Evolutionary conservation across 257 asterid genomes (phyloP).

Genomic region (Sherardia arvensis): DNA sequence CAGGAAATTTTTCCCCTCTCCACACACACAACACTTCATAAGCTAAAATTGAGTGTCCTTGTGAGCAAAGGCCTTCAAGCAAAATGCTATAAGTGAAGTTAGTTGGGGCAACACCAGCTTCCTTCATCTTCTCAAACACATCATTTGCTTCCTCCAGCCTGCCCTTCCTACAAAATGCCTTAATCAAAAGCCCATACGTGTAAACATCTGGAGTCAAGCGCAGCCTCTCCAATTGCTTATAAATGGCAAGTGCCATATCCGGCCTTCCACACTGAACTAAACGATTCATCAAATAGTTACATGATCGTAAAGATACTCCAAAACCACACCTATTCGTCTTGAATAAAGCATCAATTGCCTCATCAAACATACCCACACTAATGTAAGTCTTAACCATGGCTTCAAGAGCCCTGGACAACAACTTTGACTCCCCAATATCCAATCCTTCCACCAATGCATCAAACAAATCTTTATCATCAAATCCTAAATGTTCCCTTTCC

Average conservation of each 20-base stretch:
- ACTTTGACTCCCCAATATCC: constrained; percentile 28
- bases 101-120: constrained; percentile 51
- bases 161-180: constrained; percentile 55
- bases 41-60: constrained; percentile 35
- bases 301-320: constrained; percentile 41
- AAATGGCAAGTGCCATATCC: constrained; percentile 45
- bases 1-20: constrained; percentile 21
- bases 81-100: constrained; percentile 31
- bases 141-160: constrained; percentile 42
- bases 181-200: constrained; percentile 63
- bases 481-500: constrained; percentile 20
- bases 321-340: constrained; percentile 34
- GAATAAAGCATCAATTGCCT: constrained; percentile 47
- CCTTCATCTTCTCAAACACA: constrained; percentile 55
- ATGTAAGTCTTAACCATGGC: constrained; percentile 48
- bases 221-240: constrained; percentile 39
- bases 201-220: constrained; percentile 54
- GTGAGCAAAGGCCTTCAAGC: constrained; percentile 54
- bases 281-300: constrained; percentile 55
- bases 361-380: constrained; percentile 54
- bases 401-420: constrained; percentile 44
- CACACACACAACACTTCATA: constrained; percentile 27
- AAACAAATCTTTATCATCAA: constrained; percentile 37
- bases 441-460: constrained; percentile 49
- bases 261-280: constrained; percentile 44